Conservation (phyloP, 768 basidiomycete species). For the Lactarius pseudohatsudake region DNA sequence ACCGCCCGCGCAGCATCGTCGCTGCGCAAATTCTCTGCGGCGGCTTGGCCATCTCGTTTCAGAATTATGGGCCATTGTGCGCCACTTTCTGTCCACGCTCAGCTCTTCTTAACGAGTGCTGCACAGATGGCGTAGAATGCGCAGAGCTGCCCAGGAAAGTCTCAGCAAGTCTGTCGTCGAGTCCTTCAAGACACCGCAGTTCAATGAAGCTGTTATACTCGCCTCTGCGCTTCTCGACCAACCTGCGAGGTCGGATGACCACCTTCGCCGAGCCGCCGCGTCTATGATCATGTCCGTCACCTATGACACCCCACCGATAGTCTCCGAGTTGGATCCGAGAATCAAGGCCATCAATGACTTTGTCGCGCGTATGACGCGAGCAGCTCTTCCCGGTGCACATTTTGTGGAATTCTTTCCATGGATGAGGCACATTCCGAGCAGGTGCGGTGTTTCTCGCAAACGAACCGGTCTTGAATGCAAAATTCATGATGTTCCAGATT, state of each 20-base stretch:
- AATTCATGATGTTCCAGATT: not conserved
- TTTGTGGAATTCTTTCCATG: conserved; percentile 23
- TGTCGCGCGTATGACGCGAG: not conserved
- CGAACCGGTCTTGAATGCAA: too few species aligned
- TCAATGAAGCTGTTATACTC: conserved; percentile 10
- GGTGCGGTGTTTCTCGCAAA: not conserved
- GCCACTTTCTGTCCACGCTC: not conserved
- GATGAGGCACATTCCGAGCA: conserved; percentile 18
- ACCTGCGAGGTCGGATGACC: not conserved
- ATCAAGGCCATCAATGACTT: conserved; percentile 1
- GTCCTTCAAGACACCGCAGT: not conserved
- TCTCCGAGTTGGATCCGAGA: not conserved
- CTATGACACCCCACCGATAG: conserved; percentile 16
- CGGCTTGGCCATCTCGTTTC: conserved; percentile 21
- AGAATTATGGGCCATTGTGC: conserved; percentile 22
- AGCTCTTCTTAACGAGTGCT: not conserved
- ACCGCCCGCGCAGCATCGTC: conserved; percentile 25
- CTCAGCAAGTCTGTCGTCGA: conserved; percentile 2
- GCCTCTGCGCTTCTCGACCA: not conserved
- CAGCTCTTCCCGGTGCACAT: conserved; percentile 12
- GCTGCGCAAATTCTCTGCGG: conserved; percentile 25
- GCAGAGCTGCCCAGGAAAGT: conserved; percentile 17
- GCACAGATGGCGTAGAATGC: conserved; percentile 27
- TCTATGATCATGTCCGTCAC: conserved; percentile 18
- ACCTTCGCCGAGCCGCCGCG: conserved; percentile 2